Conservation (phyloP, 306 rosid genomes). For the Abrus pulchellus region DNA sequence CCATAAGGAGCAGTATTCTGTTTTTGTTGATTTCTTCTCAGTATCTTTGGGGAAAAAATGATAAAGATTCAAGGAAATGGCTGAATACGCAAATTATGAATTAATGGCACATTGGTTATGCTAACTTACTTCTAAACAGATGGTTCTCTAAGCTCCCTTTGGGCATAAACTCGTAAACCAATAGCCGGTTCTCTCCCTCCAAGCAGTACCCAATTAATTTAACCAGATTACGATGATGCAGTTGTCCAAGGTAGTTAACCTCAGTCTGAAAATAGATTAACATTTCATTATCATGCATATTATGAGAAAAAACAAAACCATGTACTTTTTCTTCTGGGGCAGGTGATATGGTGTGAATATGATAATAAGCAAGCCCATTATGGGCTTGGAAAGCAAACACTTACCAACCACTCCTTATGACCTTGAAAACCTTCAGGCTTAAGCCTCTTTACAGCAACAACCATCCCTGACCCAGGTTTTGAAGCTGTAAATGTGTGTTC, state of each 20-base stretch:
- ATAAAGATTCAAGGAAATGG: background rate
- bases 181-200: conserved; percentile 86
- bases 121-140: conserved; percentile 83
- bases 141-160: conserved; percentile 98
- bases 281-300: conserved; percentile 32
- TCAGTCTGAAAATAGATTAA: conserved; percentile 75
- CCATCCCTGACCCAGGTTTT: conserved; percentile 89
- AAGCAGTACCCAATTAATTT: conserved; percentile 92
- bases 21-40: conserved; percentile 1
- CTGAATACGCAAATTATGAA: conserved; percentile 9
- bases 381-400: conserved; percentile 42
- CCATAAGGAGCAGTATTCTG: background rate
- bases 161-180: conserved; percentile 97
- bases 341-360: background rate
- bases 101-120: background rate
- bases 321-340: background rate
- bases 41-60: conserved; percentile 13
- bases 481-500: conserved; percentile 64
- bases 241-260: conserved; percentile 91
- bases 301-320: conserved; percentile 9
- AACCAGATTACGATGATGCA: conserved; percentile 89
- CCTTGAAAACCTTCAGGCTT: conserved; percentile 93
- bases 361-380: background rate
- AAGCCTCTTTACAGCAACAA: conserved; percentile 93
- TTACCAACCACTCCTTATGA: conserved; percentile 97